These are phyloP conservation scores for Corrigiola litoralis DNA, from an alignment of 179 eudicot genomes.

Conservation along the genomic window DNA sequence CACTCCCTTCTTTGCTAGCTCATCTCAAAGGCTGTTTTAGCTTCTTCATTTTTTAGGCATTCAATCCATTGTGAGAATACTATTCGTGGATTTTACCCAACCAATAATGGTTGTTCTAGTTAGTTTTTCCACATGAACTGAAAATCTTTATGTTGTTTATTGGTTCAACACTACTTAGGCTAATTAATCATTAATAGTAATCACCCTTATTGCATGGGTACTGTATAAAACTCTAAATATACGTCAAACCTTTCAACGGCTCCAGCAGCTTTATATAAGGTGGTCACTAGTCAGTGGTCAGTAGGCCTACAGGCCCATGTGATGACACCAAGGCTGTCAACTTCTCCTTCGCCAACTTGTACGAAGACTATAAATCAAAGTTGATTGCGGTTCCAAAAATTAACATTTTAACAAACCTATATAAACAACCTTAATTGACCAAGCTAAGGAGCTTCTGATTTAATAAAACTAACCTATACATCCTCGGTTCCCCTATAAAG, in stretches of 20 bases:
- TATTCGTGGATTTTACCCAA: too few relatives aligned
- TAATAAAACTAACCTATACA: neutral
- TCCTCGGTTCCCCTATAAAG: constrained; percentile 22
- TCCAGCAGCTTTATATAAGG: neutral
- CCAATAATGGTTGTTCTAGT: too few relatives aligned
- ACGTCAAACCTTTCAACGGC: constrained; percentile 9
- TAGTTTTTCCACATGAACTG: too few relatives aligned
- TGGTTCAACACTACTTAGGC: too few relatives aligned
- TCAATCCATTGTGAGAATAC: too few relatives aligned
- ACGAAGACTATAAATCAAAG: neutral
- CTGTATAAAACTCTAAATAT: neutral
- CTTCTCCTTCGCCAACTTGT: constrained; percentile 9
- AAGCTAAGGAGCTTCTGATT: neutral
- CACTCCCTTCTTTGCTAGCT: too few relatives aligned
- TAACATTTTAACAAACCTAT: neutral
- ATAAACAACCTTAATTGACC: constrained; percentile 25
- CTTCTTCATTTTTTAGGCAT: too few relatives aligned
- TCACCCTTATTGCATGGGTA: constrained; percentile 16
- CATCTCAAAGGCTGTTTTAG: too few relatives aligned
- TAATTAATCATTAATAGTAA: too few relatives aligned
- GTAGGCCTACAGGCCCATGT: constrained; percentile 8
- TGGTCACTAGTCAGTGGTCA: too few relatives aligned
- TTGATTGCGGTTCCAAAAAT: too few relatives aligned
- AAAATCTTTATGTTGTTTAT: too few relatives aligned
- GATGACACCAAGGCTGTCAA: constrained; percentile 17